A percentile compares a stretch with the other conserved stretches of the same genome.
Evolutionary conservation across 345 rosid genomes (phyloP).

Genomic region (Erucastrum elatum): DNA sequence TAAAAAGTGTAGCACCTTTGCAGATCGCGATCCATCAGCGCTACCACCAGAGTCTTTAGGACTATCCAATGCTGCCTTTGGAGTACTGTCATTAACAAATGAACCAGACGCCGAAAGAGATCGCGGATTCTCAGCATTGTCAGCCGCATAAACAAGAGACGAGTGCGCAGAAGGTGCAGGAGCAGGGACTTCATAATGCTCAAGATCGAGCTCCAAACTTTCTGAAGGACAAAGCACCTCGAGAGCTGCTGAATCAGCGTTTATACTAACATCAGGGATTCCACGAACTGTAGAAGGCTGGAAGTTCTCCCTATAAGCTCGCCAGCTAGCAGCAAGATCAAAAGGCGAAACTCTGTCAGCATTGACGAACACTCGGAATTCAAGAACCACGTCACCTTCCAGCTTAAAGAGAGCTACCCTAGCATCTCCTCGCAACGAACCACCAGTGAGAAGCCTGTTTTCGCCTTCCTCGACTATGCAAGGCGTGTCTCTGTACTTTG

Average conservation of each 20-base stretch:
- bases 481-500: constrained; percentile 59
- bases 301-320: constrained; percentile 90
- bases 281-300: constrained; percentile 95
- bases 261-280: constrained; percentile 89
- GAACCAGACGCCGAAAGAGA: constrained; percentile 52
- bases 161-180: constrained; percentile 75
- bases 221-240: constrained; percentile 77
- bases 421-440: constrained; percentile 78
- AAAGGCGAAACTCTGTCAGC: constrained; percentile 95
- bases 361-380: constrained; percentile 71
- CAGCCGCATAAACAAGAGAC: constrained; percentile 78
- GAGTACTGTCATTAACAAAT: constrained; percentile 50
- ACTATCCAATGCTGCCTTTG: constrained; percentile 37
- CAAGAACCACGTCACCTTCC: constrained; percentile 72
- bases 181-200: constrained; percentile 93
- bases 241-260: constrained; percentile 55
- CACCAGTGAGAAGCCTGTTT: constrained; percentile 67
- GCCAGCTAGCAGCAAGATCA: constrained; percentile 99
- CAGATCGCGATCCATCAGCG: constrained; percentile 60
- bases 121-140: constrained; percentile 93
- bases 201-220: constrained; percentile 95
- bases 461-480: constrained; percentile 91
- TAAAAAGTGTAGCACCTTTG: constrained; percentile 57
- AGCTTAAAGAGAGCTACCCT: constrained; percentile 71
- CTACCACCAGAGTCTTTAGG: constrained; percentile 44